Conservation (phyloP, 108 stramenopile species). For the Cyclotella baltica region DNA sequence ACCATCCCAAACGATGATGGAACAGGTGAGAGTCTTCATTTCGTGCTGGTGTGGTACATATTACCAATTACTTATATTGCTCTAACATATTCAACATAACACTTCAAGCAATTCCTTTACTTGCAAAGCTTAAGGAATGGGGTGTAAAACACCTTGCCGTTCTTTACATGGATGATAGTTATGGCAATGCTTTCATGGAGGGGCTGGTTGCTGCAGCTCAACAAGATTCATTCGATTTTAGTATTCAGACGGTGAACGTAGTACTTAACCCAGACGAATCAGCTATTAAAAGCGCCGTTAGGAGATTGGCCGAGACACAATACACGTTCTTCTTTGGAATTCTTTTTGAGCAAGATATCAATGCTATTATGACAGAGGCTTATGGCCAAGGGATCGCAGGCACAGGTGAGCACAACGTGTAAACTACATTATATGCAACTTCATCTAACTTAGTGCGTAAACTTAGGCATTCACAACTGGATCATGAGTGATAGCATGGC, state of each 20-base stretch:
- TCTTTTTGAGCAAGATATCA: not conserved
- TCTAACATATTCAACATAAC: too few species aligned
- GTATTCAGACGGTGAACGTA: not conserved
- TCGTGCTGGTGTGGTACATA: too few species aligned
- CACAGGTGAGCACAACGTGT: conserved; percentile 26
- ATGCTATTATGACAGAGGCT: conserved; percentile 51
- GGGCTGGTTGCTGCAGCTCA: conserved; percentile 15
- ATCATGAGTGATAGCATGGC: conserved; percentile 53
- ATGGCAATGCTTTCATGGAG: conserved; percentile 58
- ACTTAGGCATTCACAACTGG: conserved; percentile 41
- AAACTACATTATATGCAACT: not conserved
- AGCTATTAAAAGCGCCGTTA: not conserved
- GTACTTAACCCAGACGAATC: not conserved
- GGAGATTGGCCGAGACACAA: conserved; percentile 14
- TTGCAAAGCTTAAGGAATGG: conserved; percentile 16
- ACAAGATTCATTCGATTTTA: not conserved
- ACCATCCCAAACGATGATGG: conserved; percentile 34
- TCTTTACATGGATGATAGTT: conserved; percentile 59
- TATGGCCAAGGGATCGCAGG: conserved; percentile 53
- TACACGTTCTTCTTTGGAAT: conserved; percentile 51
- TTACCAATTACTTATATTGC: too few species aligned
- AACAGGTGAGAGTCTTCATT: too few species aligned
- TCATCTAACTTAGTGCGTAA: not conserved
- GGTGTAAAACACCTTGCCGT: conserved; percentile 41
- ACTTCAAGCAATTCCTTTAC: conserved; percentile 26